Conservation (phyloP, 1,139 yeast species). For the Candida freyschussii region DNA sequence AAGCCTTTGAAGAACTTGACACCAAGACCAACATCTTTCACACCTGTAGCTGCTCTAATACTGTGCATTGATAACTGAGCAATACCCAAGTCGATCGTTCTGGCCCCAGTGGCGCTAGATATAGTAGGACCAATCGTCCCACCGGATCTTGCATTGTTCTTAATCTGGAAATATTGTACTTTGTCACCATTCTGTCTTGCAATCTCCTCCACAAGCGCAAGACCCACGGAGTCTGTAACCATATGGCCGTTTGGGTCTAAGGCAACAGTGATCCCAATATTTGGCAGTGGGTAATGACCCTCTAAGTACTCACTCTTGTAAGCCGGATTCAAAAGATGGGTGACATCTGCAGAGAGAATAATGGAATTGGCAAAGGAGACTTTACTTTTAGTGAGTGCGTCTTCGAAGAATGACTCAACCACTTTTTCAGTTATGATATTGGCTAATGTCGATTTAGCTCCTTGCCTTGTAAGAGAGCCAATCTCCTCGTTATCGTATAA, state of each 20-base stretch:
- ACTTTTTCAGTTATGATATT: constrained; percentile 41
- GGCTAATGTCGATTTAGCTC: constrained; percentile 51
- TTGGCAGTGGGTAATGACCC: constrained; percentile 72
- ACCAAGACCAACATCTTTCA: constrained; percentile 65
- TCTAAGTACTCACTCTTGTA: constrained; percentile 60
- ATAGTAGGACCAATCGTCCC: constrained; percentile 78
- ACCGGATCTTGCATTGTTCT: constrained; percentile 71
- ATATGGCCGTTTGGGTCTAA: constrained; percentile 76
- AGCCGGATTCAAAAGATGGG: constrained; percentile 60
- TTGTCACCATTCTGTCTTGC: constrained; percentile 56
- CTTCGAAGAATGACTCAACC: constrained; percentile 22
- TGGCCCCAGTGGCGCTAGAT: constrained; percentile 61
- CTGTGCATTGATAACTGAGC: constrained; percentile 82
- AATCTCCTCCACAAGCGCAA: constrained; percentile 60
- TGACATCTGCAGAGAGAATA: constrained; percentile 63
- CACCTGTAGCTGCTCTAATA: constrained; percentile 70
- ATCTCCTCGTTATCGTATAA: constrained; percentile 61
- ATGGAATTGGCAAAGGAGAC: constrained; percentile 50
- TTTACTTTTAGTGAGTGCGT: constrained; percentile 25
- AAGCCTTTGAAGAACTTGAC: constrained; percentile 60
- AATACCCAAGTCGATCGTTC: constrained; percentile 73
- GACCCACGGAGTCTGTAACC: constrained; percentile 73
- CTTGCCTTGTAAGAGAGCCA: constrained; percentile 56
- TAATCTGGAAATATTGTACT: constrained; percentile 64
- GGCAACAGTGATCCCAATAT: constrained; percentile 66